Evolutionary conservation across 2,329 filamentous ascomycete species (phyloP), one percentile per base, ranked within the genome.

Genomic region (Epichloe festucae): DNA sequence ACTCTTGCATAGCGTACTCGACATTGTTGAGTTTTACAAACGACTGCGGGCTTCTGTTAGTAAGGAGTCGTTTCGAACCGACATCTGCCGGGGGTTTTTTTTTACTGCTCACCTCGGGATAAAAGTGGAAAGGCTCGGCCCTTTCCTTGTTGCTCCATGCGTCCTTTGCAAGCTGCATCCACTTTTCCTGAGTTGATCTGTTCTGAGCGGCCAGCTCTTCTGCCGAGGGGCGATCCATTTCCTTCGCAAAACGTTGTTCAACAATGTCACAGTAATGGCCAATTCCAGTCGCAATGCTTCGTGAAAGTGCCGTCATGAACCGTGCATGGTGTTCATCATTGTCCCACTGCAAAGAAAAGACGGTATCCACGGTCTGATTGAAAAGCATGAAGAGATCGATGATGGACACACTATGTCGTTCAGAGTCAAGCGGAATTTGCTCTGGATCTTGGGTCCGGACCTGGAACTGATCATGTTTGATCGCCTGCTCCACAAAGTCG

Each of bases 1-100:
- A 77, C 62, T 95, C 88, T 52, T 89, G 79, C 70, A 95, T 89
- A 5, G 90, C 91, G 68, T 89, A 97, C 68, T 96, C 91, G 57
- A 98, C 84, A 62, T 98, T 95, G 74, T 98, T 98, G 59, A 98
- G 78, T 69, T 97, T 98, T 55, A 98, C 89, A 60, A 98, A 86
- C 5, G 90, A 96, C 87, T 95, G 58, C n/a, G 42, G 35, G 44
- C 45, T 14, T 5, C 14, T 50, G 57, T 71, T 61, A 71, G 67
- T 54, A 55, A 48, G 11, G 23, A 12, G 42, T 31, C 41, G 10
- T 11, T 15, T 27, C 39, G 4, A n/a, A 7, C n/a, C 21, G 49
- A 47, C 2, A 6, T 12, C 21, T 38, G 7, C 27, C 17, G 10
- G 12, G 2, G 1, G 0, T 23, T 10, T 31, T 14, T 43, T 17